Evolutionary conservation across 1,284 basidiomycete species (phyloP), one percentile per base, ranked within the genome.

Genomic region (Sporisorium reilianum): DNA sequence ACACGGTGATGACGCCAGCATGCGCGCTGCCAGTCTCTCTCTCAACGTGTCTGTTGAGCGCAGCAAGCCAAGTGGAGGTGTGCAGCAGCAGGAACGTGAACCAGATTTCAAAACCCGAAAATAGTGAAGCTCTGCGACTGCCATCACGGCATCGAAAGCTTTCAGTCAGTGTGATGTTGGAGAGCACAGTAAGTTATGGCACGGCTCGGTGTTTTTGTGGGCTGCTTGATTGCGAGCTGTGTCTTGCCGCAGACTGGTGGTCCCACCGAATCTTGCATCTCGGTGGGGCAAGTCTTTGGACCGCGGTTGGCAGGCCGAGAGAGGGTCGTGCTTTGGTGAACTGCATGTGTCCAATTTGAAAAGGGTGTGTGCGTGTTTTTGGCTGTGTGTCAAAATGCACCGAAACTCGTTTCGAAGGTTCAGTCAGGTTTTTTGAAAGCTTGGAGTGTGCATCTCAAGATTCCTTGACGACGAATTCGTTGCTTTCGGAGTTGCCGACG

Each of bases 61-160:
- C 36, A 22, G 23, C 18, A 30, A 44, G 18, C n/a, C 14, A 54
- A 56, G 55, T 56, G 55, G 55, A 56, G 54, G 54, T 32, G 46
- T 12, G 20, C 32, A 34, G 32, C 34, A 23, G 54, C 18, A 23
- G 9, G 30, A 36, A 34, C 48, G 44, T 30, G 23, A 51, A 41
- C 3, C 38, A 42, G 34, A 44, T 30, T 50, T 38, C 22, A 25
- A n/a, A 26, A 50, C 6, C 49, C 49, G 22, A 50, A 36, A 36
- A 48, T 12, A 10, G 9, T 5, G 5, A 18, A 2, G 16, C 23
- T 48, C 26, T 1, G 45, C n/a, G 2, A 30, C 26, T 20, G 45
- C 18, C 26, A 30, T n/a, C 26, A 16, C 26, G 44, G 9, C 7
- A 16, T 45, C 25, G 14, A 45, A 12, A 26, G 23, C n/a, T n/a